Percentiles rank a stretch among this genome's conserved stretches.
Conservation (phyloP, 1,284 basidiomycete species). For the Trichosporon asahii region DNA sequence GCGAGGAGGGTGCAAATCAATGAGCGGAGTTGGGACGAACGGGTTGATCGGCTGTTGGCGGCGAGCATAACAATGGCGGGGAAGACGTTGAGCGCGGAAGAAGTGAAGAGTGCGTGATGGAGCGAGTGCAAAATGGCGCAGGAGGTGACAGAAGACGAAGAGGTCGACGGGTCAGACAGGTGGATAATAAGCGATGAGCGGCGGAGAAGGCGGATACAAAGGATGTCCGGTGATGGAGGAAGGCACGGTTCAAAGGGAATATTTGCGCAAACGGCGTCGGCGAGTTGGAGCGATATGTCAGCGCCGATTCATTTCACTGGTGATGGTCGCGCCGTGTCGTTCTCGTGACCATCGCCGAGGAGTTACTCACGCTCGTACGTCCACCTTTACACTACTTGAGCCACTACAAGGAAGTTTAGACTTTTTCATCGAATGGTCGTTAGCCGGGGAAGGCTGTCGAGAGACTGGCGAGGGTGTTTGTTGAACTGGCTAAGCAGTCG, state of each 20-base stretch:
- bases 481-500: conserved; percentile 1
- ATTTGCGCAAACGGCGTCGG: conserved; percentile 1
- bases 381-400: conserved; percentile 34
- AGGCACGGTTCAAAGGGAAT: conserved; percentile 6
- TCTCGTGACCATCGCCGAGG: neutral
- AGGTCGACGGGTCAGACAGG: neutral
- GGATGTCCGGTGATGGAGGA: neutral
- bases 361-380: conserved; percentile 36
- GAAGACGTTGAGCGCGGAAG: neutral
- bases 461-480: neutral
- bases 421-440: conserved; percentile 35
- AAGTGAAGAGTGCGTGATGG: neutral
- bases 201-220: neutral
- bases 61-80: conserved; percentile 1
- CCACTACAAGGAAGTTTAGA: conserved; percentile 49
- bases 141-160: neutral
- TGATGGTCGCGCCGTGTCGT: neutral
- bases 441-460: neutral
- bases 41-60: conserved; percentile 36
- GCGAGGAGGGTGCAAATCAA: conserved; percentile 47
- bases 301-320: neutral
- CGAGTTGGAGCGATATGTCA: neutral
- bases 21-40: conserved; percentile 43
- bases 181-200: neutral
- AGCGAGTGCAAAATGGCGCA: neutral